Percentiles rank a stretch among this genome's conserved stretches.
phyloP scores from a whole-genome alignment of 78 protist species.

The Speleostelium caveatum region DNA sequence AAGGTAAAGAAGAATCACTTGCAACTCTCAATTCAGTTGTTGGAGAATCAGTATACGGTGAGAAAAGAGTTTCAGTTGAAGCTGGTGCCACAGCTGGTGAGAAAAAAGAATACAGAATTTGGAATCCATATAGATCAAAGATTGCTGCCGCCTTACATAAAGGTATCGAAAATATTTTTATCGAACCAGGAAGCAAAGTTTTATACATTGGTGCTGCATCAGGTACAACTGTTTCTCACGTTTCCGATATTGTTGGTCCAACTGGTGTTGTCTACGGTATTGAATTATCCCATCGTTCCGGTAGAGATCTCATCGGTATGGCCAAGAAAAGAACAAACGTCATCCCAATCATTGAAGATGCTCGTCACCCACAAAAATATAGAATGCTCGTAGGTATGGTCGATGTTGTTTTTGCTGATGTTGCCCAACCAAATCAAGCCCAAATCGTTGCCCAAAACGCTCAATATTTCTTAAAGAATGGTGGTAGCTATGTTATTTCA shows the following conservation, averaged over 20 bases:
- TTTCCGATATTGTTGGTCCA: slow-evolving; percentile 99
- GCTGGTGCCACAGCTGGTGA: slow-evolving; percentile 79
- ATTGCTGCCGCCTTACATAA: slow-evolving; percentile 98
- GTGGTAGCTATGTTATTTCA: slow-evolving; percentile 98
- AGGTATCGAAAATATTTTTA: slow-evolving; percentile 96
- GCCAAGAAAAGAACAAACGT: slow-evolving; percentile 99
- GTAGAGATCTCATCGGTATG: slow-evolving; percentile 98
- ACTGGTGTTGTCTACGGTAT: slow-evolving; percentile 99
- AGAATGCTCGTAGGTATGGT: slow-evolving; percentile 99
- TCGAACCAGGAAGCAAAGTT: slow-evolving; percentile 98
- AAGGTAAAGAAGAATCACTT: slow-evolving; percentile 95
- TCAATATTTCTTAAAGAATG: slow-evolving; percentile 98
- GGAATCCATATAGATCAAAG: slow-evolving; percentile 99
- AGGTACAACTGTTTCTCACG: slow-evolving; percentile 99
- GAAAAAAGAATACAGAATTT: slow-evolving; percentile 99
- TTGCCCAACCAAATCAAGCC: slow-evolving; percentile 99
- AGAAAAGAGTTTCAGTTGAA: slow-evolving; percentile 98
- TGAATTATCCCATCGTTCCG: slow-evolving; percentile 99
- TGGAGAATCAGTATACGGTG: slow-evolving; percentile 99
- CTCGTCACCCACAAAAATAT: slow-evolving; percentile 98
- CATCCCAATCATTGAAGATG: slow-evolving; percentile 99
- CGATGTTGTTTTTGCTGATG: slow-evolving; percentile 99
- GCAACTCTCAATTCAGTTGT: slow-evolving; percentile 95
- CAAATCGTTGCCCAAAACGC: slow-evolving; percentile 99
- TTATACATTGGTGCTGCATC: slow-evolving; percentile 99